Conservation (phyloP, 371 early-diverging fungal genomes). For the Thermomucor indicae-seudaticae region DNA sequence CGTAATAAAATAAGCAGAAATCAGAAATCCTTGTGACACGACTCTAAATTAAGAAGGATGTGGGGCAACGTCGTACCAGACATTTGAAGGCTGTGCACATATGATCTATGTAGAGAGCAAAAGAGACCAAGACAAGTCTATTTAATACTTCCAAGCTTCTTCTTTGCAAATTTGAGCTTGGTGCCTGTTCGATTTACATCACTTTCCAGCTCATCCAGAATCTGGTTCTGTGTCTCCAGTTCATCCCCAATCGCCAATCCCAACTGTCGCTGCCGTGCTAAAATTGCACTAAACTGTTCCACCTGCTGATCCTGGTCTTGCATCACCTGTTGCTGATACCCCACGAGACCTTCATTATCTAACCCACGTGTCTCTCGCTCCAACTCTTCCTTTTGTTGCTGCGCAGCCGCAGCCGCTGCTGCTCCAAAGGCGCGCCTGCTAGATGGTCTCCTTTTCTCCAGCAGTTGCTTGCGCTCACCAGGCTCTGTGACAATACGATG, state of each 20-base stretch:
- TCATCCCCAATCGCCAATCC: slow-evolving; percentile 86
- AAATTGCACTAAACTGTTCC: slow-evolving; percentile 67
- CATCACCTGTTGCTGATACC: slow-evolving; percentile 77
- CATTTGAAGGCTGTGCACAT: too few species aligned
- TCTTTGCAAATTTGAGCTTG: slow-evolving; percentile 70
- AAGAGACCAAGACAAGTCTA: too few species aligned
- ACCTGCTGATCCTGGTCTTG: slow-evolving; percentile 79
- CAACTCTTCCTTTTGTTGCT: slow-evolving; percentile 48
- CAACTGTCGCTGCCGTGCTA: slow-evolving; percentile 81
- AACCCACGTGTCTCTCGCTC: slow-evolving; percentile 74
- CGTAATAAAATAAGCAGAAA: too few species aligned
- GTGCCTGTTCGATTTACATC: slow-evolving; percentile 71
- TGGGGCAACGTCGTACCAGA: too few species aligned
- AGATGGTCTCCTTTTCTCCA: not conserved
- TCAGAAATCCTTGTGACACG: too few species aligned
- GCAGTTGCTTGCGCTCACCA: not conserved
- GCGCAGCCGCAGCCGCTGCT: slow-evolving; percentile 46
- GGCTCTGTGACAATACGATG: too few species aligned
- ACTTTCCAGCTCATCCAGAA: slow-evolving; percentile 78
- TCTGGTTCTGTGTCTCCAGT: slow-evolving; percentile 84
- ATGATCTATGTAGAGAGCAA: too few species aligned
- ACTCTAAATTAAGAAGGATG: too few species aligned
- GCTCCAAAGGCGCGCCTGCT: slow-evolving; percentile 68
- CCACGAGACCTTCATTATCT: slow-evolving; percentile 72
- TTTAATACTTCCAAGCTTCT: slow-evolving; percentile 74